Percentiles rank a stretch among this genome's conserved stretches.
phyloP scores from a whole-genome alignment of 2,329 filamentous ascomycete genomes.

The Epichloe typhina region DNA sequence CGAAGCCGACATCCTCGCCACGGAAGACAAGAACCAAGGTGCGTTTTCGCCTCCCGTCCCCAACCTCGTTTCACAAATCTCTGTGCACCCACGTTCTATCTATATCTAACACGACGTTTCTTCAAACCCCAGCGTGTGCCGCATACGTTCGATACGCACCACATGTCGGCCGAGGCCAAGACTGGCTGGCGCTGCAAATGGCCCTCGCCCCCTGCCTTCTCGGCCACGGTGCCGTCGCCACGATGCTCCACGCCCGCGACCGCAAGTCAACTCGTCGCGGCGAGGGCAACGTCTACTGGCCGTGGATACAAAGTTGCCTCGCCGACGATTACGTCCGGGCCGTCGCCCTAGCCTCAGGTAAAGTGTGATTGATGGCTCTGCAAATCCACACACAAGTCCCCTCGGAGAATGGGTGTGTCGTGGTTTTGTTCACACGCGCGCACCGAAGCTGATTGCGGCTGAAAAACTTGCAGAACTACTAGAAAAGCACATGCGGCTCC shows the following conservation, averaged over 20 bases:
- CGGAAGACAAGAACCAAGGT: conserved; percentile 62
- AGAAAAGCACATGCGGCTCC: conserved; percentile 59
- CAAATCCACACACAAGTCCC: not conserved
- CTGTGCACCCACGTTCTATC: no score
- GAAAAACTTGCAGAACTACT: conserved; percentile 43
- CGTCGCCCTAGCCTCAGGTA: conserved; percentile 57
- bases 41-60: not conserved
- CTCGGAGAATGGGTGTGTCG: not conserved
- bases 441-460: not conserved
- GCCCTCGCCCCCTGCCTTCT: conserved; percentile 76
- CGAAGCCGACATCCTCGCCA: conserved; percentile 55
- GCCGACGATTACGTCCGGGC: conserved; percentile 66
- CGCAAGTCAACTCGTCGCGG: conserved; percentile 45
- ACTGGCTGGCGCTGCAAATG: conserved; percentile 78
- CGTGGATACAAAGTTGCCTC: conserved; percentile 84
- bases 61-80: no score
- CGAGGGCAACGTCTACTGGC: conserved; percentile 64
- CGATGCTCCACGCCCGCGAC: conserved; percentile 50
- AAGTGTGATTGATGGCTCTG: conserved; percentile 14
- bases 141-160: conserved; percentile 79
- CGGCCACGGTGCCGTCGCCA: conserved; percentile 74
- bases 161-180: conserved; percentile 75
- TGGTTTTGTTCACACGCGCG: not conserved
- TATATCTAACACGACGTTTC: no score
- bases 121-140: conserved; percentile 44